Conservation (phyloP, 2,329 filamentous ascomycete genomes). For the Ascochyta viciae-villosae region DNA sequence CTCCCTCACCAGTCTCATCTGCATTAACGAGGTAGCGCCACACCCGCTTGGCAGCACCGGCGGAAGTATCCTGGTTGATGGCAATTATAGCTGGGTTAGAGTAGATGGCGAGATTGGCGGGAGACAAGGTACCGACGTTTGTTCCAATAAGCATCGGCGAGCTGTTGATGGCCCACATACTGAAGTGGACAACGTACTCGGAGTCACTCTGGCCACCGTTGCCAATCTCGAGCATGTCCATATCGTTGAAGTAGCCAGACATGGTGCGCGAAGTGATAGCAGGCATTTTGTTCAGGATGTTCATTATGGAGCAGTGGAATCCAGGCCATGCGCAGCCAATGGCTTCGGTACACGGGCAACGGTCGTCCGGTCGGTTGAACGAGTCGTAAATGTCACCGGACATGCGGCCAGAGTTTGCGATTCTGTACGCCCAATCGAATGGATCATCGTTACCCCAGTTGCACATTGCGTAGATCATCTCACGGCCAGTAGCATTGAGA, state of each 20-base stretch:
- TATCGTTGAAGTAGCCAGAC: constrained; percentile 57
- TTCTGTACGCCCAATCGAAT: constrained; percentile 55
- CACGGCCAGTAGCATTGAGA: constrained; percentile 54
- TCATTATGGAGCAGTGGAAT: constrained; percentile 58
- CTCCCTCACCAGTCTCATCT: constrained; percentile 54
- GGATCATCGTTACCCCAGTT: constrained; percentile 61
- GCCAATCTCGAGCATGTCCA: constrained; percentile 59
- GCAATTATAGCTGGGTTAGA: constrained; percentile 59
- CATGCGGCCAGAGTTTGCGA: constrained; percentile 57
- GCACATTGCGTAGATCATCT: constrained; percentile 57
- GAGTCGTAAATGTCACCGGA: constrained; percentile 57
- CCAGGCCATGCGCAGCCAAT: constrained; percentile 55
- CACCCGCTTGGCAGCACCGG: constrained; percentile 52
- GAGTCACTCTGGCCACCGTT: constrained; percentile 52
- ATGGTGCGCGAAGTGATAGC: constrained; percentile 51
- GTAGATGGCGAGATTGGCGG: constrained; percentile 55
- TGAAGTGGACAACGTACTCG: constrained; percentile 56
- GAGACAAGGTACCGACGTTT: constrained; percentile 50
- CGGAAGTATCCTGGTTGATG: constrained; percentile 57
- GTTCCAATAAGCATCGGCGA: constrained; percentile 59
- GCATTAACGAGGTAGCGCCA: constrained; percentile 55
- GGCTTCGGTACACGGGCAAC: constrained; percentile 53
- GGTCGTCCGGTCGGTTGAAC: constrained; percentile 53
- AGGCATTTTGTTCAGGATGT: constrained; percentile 59
- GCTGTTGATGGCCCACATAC: constrained; percentile 58